These are phyloP conservation scores for Bryoerythrophyllum caledonicum DNA, from an alignment of 225 moss, liverwort and hornwort species.

Conservation along the genomic window DNA sequence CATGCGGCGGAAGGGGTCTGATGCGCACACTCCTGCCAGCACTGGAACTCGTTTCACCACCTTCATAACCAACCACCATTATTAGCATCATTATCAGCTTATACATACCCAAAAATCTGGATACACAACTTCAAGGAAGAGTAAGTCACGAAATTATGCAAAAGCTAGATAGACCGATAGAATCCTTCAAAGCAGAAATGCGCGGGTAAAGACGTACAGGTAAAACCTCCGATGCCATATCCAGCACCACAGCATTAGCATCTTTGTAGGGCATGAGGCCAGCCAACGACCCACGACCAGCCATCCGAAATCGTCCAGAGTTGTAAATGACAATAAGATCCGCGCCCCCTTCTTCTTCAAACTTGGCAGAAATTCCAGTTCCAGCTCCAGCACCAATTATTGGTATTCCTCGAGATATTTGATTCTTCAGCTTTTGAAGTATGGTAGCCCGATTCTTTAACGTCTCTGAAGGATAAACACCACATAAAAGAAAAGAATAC, in stretches of 20 bases:
- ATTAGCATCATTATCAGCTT: slow-evolving; percentile 9
- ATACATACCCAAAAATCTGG: slow-evolving; percentile 5
- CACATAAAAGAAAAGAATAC: neutral
- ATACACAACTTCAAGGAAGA: neutral
- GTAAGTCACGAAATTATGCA: neutral
- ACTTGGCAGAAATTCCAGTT: slow-evolving; percentile 97
- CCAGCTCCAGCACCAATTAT: slow-evolving; percentile 98
- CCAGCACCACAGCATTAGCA: slow-evolving; percentile 94
- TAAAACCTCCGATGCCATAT: slow-evolving; percentile 91
- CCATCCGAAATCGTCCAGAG: slow-evolving; percentile 95
- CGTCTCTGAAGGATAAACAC: slow-evolving; percentile 52
- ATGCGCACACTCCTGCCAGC: slow-evolving; percentile 89
- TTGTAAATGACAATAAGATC: slow-evolving; percentile 91
- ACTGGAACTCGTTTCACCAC: slow-evolving; percentile 76
- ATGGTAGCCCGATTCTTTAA: slow-evolving; percentile 54
- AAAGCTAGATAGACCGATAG: neutral
- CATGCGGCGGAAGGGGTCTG: slow-evolving; percentile 93
- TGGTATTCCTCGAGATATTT: slow-evolving; percentile 81
- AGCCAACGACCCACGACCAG: slow-evolving; percentile 88
- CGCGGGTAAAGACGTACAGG: slow-evolving; percentile 56
- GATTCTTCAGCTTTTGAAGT: slow-evolving; percentile 67
- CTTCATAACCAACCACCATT: slow-evolving; percentile 37
- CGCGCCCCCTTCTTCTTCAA: slow-evolving; percentile 92
- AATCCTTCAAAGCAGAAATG: slow-evolving; percentile 2
- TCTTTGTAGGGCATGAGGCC: slow-evolving; percentile 99